Evolutionary conservation across 202 grass and related monocot genomes (phyloP), one percentile per base, ranked within the genome.

Genomic region (Panicum virgatum): DNA sequence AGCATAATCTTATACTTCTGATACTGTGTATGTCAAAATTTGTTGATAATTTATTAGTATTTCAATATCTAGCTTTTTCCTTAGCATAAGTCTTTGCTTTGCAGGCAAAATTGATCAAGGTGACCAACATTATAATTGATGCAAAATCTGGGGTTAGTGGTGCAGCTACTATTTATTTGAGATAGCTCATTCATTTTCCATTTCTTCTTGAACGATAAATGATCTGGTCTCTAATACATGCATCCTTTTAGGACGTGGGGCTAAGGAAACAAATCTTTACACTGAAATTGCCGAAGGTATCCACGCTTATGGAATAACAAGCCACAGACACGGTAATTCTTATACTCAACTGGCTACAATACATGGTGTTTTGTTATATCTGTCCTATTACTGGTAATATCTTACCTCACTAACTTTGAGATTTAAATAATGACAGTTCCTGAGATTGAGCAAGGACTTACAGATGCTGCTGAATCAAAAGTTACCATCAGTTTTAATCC

Each of bases 241-340:
- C 18, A 27, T 77, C 73, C 46, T 71, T 84, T 48, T 90, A 99
- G 96, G 96, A 20, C 96, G 96, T 53, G 96, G 96, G 43, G 96
- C 96, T 68, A 99, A 99, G 93, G 96, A 99, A 87, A 87, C 91
- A 72, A 93, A 99, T 87, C 91, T 99, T 69, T 99, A 99, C 73
- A 99, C 93, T 39, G 96, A 99, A 90, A 92, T 99, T 20, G 90
- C 93, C 38, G 96, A 99, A 90, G 91, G 96, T 54, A 90, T 96
- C 78, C 92, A 96, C 75, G 83, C 96, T 83, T 99, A 99, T 82
- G 96, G 96, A 78, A 90, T 99, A 63, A 96, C 88, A 75, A 89
- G 85, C 64, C 96, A 99, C 62, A 91, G 96, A 0, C 96, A 99
- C 68, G 93, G 96, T 99, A 89, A 82, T 71, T 29, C 20, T 86